phyloP scores from a whole-genome alignment of 805 yeast genomes.

The Starmerella apis region DNA sequence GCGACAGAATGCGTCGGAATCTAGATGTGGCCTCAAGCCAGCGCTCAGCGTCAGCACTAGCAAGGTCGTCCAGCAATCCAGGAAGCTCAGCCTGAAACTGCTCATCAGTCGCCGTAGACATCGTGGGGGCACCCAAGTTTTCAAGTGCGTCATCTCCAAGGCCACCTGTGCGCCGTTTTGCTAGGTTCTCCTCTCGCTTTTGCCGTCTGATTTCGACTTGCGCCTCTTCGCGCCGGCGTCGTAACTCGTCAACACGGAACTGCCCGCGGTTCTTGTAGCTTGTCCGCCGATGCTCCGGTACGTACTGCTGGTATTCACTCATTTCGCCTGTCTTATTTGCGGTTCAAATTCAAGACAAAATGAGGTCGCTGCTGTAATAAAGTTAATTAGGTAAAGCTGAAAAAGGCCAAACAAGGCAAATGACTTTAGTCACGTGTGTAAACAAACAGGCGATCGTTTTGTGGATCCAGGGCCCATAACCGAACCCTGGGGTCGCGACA shows the following conservation, averaged over 20 bases:
- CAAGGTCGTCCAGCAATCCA: constrained; percentile 69
- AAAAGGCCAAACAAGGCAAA: constrained; percentile 7
- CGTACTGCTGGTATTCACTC: constrained; percentile 45
- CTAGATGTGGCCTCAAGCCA: constrained; percentile 84
- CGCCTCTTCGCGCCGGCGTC: constrained; percentile 95
- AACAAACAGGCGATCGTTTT: constrained; percentile 1
- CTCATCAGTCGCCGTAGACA: constrained; percentile 25
- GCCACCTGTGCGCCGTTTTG: constrained; percentile 73
- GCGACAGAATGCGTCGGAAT: constrained; percentile 84
- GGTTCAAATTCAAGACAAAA: constrained; percentile 1
- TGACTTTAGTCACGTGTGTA: constrained; percentile 5
- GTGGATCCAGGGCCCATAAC: not conserved
- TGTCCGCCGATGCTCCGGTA: constrained; percentile 96
- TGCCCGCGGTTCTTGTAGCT: constrained; percentile 90
- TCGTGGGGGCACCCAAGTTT: constrained; percentile 35
- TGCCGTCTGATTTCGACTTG: constrained; percentile 95
- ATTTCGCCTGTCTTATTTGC: constrained; percentile 3
- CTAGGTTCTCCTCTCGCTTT: constrained; percentile 86
- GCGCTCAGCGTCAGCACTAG: constrained; percentile 57
- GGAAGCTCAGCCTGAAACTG: constrained; percentile 46
- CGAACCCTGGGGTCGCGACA: constrained; percentile 7
- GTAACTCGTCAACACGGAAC: constrained; percentile 88
- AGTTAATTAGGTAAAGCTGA: constrained; percentile 7
- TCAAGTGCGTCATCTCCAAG: constrained; percentile 32
- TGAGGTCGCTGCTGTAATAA: constrained; percentile 4